Conservation (phyloP, 2,329 filamentous ascomycete species). For the Pseudogymnoascus destructans region DNA sequence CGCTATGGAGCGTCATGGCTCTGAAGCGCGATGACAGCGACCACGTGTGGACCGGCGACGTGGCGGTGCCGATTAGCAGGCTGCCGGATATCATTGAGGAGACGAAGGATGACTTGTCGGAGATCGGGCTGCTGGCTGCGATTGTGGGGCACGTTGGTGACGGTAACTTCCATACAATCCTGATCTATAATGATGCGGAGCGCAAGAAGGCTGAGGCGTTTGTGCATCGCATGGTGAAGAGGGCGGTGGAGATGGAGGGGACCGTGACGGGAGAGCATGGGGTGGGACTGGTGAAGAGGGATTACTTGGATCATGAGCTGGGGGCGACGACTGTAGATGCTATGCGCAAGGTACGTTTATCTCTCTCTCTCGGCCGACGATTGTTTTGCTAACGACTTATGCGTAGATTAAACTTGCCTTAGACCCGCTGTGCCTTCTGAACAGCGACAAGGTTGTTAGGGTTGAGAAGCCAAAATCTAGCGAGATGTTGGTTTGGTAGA, state of each 20-base stretch:
- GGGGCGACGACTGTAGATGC: constrained; percentile 62
- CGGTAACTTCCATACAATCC: constrained; percentile 63
- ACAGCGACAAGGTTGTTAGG: constrained; percentile 56
- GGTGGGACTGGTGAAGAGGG: constrained; percentile 71
- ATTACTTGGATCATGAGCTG: constrained; percentile 69
- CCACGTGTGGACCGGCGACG: constrained; percentile 74
- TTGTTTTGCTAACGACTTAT: background rate
- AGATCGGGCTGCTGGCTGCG: constrained; percentile 43
- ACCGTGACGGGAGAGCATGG: constrained; percentile 80
- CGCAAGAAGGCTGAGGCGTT: constrained; percentile 53
- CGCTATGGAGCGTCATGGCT: constrained; percentile 68
- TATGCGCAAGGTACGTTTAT: constrained; percentile 58
- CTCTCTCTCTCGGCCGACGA: background rate
- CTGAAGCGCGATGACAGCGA: constrained; percentile 46
- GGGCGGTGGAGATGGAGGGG: constrained; percentile 72
- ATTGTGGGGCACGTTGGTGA: constrained; percentile 65
- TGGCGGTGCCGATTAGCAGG: constrained; percentile 66
- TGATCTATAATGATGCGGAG: constrained; percentile 55
- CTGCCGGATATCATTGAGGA: constrained; percentile 66
- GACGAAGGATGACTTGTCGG: constrained; percentile 49
- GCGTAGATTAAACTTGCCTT: constrained; percentile 63
- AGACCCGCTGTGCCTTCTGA: constrained; percentile 55
- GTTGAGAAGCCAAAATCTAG: constrained; percentile 41
- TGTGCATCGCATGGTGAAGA: constrained; percentile 75
- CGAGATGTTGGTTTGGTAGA: constrained; percentile 34